phyloP scores from a whole-genome alignment of 805 yeast genomes.

The Candida orba region DNA sequence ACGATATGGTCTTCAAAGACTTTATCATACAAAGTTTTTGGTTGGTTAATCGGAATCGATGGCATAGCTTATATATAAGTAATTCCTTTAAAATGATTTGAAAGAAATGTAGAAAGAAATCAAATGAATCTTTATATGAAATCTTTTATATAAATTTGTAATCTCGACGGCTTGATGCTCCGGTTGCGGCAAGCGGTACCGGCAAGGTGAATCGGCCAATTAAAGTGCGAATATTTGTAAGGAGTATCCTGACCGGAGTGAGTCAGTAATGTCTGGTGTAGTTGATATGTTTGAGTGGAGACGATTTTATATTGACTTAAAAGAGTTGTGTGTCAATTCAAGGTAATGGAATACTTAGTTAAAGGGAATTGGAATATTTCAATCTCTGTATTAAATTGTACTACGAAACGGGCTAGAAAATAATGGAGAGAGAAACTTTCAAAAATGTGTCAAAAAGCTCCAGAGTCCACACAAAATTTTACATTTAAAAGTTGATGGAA shows the following conservation, averaged over 20 bases:
- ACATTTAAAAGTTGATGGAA: too few species aligned
- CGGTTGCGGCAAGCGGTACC: constrained; percentile 9
- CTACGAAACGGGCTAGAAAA: too few species aligned
- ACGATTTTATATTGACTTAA: too few species aligned
- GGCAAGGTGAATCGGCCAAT: constrained; percentile 12
- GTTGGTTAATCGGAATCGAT: constrained; percentile 28
- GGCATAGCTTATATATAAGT: constrained; percentile 17
- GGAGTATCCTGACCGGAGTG: neutral
- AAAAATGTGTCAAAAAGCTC: too few species aligned
- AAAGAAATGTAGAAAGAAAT: neutral
- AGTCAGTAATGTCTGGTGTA: neutral
- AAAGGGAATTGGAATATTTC: too few species aligned
- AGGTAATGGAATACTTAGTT: too few species aligned
- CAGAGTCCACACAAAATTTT: too few species aligned
- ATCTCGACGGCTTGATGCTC: constrained; percentile 5
- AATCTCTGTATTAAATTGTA: too few species aligned
- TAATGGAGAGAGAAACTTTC: too few species aligned
- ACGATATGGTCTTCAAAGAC: constrained; percentile 94
- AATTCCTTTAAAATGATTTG: too few species aligned
- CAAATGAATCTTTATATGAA: neutral
- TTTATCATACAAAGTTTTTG: constrained; percentile 88
- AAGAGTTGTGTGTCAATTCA: too few species aligned
- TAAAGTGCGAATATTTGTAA: constrained; percentile 10
- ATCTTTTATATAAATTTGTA: neutral
- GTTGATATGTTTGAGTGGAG: neutral